Evolutionary conservation across 2,329 filamentous ascomycete genomes (phyloP), one percentile per base, ranked within the genome.

Genomic region (Myotisia sp.): DNA sequence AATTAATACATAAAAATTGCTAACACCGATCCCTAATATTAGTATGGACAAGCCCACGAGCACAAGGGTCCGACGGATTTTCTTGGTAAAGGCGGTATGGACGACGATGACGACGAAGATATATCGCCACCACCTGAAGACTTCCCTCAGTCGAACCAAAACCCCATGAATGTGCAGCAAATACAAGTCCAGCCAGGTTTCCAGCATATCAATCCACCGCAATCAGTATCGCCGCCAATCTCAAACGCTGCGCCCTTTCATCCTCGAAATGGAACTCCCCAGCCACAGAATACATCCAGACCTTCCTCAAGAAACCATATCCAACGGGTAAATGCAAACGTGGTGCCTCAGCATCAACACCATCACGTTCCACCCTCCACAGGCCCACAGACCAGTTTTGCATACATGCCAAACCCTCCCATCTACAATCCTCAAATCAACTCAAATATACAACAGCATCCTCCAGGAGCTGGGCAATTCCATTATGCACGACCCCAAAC

Each of bases 31-130:
- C n/a, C n/a, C n/a, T n/a, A n/a, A n/a, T n/a, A n/a, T 37, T 38
- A 94, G 85, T 92, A 92, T 65, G 85, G 85, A 49, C 79, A 76
- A 39, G 79, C 86, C 28, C 92, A 90, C 58, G 90, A 98, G 58
- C 87, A 95, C 62, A 98, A 95, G 62, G 87, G 87, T 2, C 90
- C 90, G 1, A 70, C 72, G 36, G 90, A 98, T 59, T 98, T 93
- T 60, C 81, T 79, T 51, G 84, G 84, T 44, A 79, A 79, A 57
- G 67, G 67, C 38, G 71, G 64, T 37, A 79, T 80, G 42, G 79
- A 80, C 45, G 83, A 90, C 34, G 86, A 94, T 32, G 85, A 92
- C 10, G 80, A 84, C 35, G 76, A 77, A 38, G 77, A 79, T 19
- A 77, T 69, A 38, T 81, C 79, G 5, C 80, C 79, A 5, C 80